Base-by-base conservation (phyloP, 805 yeast species). In the Pichia occidentalis region DNA sequence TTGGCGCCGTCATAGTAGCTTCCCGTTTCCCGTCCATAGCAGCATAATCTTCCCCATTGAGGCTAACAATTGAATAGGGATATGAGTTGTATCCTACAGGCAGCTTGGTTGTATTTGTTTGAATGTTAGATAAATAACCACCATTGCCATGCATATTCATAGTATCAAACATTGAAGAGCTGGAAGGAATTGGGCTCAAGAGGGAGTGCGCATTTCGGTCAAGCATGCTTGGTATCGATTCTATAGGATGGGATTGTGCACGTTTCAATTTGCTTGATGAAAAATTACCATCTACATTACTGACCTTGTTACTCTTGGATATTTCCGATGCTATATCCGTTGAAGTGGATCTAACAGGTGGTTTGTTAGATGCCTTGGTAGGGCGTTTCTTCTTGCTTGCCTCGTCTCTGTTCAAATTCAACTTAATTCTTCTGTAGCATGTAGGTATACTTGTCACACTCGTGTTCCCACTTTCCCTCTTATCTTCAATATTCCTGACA, bases 401-500 rank as follows among this genome's bases (percentile, higher is more conserved):
- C 9, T 27, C 37, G 5, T 11, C 8, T 21, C 19, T 33, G 37
- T 37, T 34, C 13, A 29, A 28, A 14, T 42, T 20, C 5, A 48
- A 14, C 26, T 47, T 55, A 7, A 57, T 28, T 36, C 44, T 53
- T n/a, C 56, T 43, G 34, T 48, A 56, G 19, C 54, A 52, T 4
- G 56, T 52, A 4, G 63, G 61, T n/a, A 58, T 55, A 21, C 53
- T 52, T 29, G 50, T 50, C 21, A 57, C 62, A 55, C 61, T 57
- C 0, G 63, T 57, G 24, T 50, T 49, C 9, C 59, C 57, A 33
- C 56, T 50, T 34, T 56, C 60, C 26, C 45, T 47, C 32, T 43
- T 48, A 32, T 48, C 54, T 32, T 56, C 61, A 31, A 54, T 57
- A 21, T 51, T 51, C 31, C 49, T 48, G 10, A 52, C 62, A 40